Evolutionary conservation across 257 asterid species (phyloP).

Genomic region (Oldenlandia corymbosa): DNA sequence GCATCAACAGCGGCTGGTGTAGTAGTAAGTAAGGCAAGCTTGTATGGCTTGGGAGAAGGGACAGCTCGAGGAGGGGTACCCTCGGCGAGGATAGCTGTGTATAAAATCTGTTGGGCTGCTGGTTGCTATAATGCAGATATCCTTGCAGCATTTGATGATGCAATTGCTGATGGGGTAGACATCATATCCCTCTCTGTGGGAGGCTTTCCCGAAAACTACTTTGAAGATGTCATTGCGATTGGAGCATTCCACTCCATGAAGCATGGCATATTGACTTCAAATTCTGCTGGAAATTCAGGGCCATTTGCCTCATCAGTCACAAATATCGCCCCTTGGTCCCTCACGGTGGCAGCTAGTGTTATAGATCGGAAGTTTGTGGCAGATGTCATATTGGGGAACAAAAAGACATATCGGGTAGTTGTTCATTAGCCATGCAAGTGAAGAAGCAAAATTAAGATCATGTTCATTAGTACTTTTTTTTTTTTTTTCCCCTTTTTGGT

Average conservation of each 20-base stretch:
- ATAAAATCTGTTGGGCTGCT: slow-evolving; percentile 52
- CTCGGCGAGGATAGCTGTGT: slow-evolving; percentile 47
- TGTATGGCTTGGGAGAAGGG: slow-evolving; percentile 38
- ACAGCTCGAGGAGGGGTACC: slow-evolving; percentile 60
- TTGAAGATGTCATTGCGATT: slow-evolving; percentile 57
- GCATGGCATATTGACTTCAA: slow-evolving; percentile 55
- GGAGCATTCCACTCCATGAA: slow-evolving; percentile 76
- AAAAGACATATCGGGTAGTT: slow-evolving; percentile 25
- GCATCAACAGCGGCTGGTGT: slow-evolving; percentile 51
- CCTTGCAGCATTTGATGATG: slow-evolving; percentile 68
- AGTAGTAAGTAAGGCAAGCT: slow-evolving; percentile 30
- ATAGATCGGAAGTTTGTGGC: slow-evolving; percentile 57
- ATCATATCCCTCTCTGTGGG: slow-evolving; percentile 58
- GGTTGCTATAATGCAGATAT: slow-evolving; percentile 52
- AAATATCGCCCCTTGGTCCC: slow-evolving; percentile 54
- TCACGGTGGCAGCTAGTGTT: slow-evolving; percentile 62
- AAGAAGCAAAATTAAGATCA: too few relatives aligned
- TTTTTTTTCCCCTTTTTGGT: too few relatives aligned
- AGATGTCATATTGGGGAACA: slow-evolving; percentile 47
- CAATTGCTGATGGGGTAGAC: slow-evolving; percentile 72
- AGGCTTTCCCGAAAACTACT: slow-evolving; percentile 38
- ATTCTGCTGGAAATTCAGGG: slow-evolving; percentile 58
- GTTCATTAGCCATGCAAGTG: background rate
- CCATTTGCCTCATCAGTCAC: slow-evolving; percentile 38
- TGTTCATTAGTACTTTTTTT: too few relatives aligned